Percentiles rank a stretch among this genome's conserved stretches.
Evolutionary conservation across 2,329 filamentous ascomycete species (phyloP).

Genomic region (Pleomassaria siparia): DNA sequence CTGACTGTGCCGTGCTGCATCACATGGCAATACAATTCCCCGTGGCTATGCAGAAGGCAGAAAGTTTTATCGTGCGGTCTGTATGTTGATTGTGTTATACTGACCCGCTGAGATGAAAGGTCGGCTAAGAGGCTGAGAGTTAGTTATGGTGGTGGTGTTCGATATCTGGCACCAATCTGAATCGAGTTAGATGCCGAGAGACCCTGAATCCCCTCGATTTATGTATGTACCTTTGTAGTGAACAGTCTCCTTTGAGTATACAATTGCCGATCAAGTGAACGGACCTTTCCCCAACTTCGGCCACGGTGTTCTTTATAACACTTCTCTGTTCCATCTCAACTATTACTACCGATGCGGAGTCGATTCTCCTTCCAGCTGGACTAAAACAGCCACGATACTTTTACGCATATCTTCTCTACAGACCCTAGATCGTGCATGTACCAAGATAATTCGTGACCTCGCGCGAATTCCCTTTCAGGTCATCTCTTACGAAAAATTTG

Average conservation of each 20-base stretch:
- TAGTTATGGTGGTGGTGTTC: neutral
- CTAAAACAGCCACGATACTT: conserved; percentile 10
- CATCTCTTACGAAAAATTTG: neutral
- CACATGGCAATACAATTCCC: no score
- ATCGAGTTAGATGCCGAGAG: neutral
- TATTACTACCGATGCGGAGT: neutral
- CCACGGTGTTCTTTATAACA: neutral
- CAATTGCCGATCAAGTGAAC: neutral
- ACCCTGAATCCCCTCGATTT: neutral
- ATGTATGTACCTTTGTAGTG: neutral
- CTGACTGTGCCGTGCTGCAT: neutral
- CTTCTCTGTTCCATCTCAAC: neutral
- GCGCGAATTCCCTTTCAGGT: conserved; percentile 1
- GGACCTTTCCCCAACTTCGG: neutral
- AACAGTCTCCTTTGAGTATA: neutral
- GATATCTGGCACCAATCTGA: neutral
- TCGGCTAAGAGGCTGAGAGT: neutral
- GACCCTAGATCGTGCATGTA: conserved; percentile 5
- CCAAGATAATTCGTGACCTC: neutral
- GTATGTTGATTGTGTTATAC: neutral
- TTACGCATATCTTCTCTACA: conserved; percentile 4
- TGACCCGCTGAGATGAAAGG: no score
- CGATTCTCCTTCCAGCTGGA: conserved; percentile 15
- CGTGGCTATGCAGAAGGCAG: no score
- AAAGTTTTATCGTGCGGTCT: neutral